Evolutionary conservation across 2,329 filamentous ascomycete genomes (phyloP).

Genomic region (Phaeosphaeria sp.): DNA sequence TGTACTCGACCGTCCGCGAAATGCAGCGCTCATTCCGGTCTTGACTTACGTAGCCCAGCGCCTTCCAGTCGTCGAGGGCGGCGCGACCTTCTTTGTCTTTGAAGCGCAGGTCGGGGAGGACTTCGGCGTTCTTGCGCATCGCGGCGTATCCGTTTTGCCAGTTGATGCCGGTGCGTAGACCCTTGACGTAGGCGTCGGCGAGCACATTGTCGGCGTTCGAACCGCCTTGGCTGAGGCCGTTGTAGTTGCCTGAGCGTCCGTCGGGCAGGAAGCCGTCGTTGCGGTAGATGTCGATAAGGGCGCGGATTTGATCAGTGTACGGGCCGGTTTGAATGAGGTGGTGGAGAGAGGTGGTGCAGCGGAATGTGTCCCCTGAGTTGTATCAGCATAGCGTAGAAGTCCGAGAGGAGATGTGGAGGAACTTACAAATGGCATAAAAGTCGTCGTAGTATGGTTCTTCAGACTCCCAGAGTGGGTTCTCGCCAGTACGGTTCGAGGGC

Average conservation of each 20-base stretch:
- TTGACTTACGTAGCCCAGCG: conserved; percentile 64
- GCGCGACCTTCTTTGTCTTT: conserved; percentile 73
- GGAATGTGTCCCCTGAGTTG: conserved; percentile 71
- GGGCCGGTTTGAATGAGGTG: conserved; percentile 68
- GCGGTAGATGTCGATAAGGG: conserved; percentile 72
- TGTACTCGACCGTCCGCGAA: conserved; percentile 49
- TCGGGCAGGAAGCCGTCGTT: conserved; percentile 70
- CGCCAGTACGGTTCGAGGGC: conserved; percentile 73
- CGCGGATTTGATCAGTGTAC: conserved; percentile 71
- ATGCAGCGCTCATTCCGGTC: conserved; percentile 39
- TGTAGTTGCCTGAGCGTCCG: conserved; percentile 70
- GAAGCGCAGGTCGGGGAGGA: conserved; percentile 54
- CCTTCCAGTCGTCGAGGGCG: conserved; percentile 71
- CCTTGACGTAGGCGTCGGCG: conserved; percentile 74
- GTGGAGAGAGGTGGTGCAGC: conserved; percentile 62
- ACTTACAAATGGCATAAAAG: conserved; percentile 69
- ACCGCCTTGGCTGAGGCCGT: conserved; percentile 72
- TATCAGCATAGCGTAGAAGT: conserved; percentile 55
- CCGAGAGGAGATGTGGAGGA: conserved; percentile 31
- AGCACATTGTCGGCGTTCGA: conserved; percentile 75
- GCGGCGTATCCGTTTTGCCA: conserved; percentile 74
- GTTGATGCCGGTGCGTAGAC: conserved; percentile 65
- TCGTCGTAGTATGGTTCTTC: conserved; percentile 74
- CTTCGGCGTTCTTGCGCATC: conserved; percentile 72
- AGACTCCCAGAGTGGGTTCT: conserved; percentile 72